Evolutionary conservation across 116 monocot species (phyloP).

Genomic region (Trichopus zeylanicus): DNA sequence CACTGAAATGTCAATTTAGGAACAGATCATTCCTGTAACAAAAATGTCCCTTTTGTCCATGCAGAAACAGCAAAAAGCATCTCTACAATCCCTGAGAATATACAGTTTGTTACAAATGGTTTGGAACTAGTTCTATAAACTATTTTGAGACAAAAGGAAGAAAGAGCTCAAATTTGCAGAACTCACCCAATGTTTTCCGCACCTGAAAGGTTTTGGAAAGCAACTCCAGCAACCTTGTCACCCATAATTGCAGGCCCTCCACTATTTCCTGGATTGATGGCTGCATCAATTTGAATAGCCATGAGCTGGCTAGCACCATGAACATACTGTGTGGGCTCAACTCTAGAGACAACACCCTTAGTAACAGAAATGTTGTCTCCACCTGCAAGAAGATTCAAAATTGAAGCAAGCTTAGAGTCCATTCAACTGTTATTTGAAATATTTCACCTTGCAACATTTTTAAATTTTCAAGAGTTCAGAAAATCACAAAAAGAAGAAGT

Average conservation of each 20-base stretch:
- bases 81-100: too few relatives aligned
- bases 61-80: too few relatives aligned
- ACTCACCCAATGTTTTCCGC: conserved; percentile 99
- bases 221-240: conserved; percentile 94
- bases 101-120: too few relatives aligned
- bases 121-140: too few relatives aligned
- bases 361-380: conserved; percentile 99
- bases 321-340: conserved; percentile 96
- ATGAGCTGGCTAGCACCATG: conserved; percentile 96
- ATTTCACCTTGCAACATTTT: too few relatives aligned
- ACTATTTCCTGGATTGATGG: conserved; percentile 97
- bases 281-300: conserved; percentile 99
- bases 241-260: conserved; percentile 99
- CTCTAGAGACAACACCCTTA: conserved; percentile 96
- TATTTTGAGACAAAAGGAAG: neutral
- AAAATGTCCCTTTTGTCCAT: too few relatives aligned
- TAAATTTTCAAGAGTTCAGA: too few relatives aligned
- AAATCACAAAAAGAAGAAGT: too few relatives aligned
- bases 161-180: conserved; percentile 1
- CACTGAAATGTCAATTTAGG: too few relatives aligned
- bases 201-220: conserved; percentile 97
- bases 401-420: too few relatives aligned
- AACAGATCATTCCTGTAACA: too few relatives aligned
- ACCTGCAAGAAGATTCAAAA: too few relatives aligned
- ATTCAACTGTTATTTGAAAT: neutral